Base-by-base conservation (phyloP, 2,329 filamentous ascomycete species). In the Aspergillus felis region DNA sequence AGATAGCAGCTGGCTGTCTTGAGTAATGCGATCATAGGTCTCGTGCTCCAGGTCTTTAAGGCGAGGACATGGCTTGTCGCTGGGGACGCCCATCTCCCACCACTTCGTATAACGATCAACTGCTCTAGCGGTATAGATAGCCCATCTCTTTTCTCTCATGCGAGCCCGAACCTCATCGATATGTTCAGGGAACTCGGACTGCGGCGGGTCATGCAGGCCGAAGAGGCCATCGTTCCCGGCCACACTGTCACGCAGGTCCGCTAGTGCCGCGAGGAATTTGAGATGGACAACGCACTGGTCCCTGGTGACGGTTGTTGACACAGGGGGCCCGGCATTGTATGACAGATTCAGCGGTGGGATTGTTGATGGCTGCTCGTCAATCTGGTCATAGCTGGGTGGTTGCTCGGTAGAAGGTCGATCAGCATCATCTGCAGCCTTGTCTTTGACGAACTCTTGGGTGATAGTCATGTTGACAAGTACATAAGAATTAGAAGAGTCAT, bases 121-220 rank as follows among this genome's bases (percentile, higher is more conserved):
- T 1, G 89, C 89, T 51, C 86, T 81, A 1, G 85, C 81, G 4
- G 91, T 80, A 68, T 85, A 91, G 9, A 91, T 68, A 0, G 83
- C 82, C 89, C 89, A 92, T 68, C 89, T 78, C 76, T 91, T 91
- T 74, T 91, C 88, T 14, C 85, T 79, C 29, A 90, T 75, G 51
- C 79, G 78, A 54, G 82, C 81, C 14, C 85, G 73, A 2, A 77
- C 74, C 60, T 75, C 74, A 53, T 74, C 71, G 10, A 64, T 67
- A 20, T 69, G 70, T n/a, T 76, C 66, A n/a, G 71, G 65, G 17
- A 67, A 66, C 51, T 64, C 64, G 12, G 75, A 64, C 32, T 78
- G 77, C 1, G 74, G 68, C 2, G 70, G 69, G 62, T 88, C 83
- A 66, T 76, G 78, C 51, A 92, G 79, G 2, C 82, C 83, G 73